Base-by-base conservation (phyloP, 495 filamentous ascomycete species). In the Thermothielavioides terrestris region DNA sequence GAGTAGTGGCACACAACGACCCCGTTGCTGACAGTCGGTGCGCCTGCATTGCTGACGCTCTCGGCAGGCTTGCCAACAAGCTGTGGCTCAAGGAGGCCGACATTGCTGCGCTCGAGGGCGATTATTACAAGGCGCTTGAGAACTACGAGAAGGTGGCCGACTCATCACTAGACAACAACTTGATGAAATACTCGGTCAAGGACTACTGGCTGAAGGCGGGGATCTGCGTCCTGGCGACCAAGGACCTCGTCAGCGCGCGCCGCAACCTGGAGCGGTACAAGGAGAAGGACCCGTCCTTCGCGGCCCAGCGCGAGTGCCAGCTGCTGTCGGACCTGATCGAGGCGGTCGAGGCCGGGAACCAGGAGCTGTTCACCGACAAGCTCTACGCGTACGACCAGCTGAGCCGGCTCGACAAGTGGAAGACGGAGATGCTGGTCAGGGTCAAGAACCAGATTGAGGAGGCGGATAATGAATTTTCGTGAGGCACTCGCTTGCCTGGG, bases 391-490 rank as follows among this genome's bases (percentile, higher is more conserved):
- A 74, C 61, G 86, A 95, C 67, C 86, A 90, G 72, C 75, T 94
- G 72, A 90, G 84, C 69, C 87, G 88, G 71, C 70, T 95, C 59
- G 88, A 94, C 61, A 89, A 89, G 73, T 96, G 91, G 90, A 91
- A 94, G 82, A 94, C 85, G 47, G 88, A 84, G 31, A 76, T 95
- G 31, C 68, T 95, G 42, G 65, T 94, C 58, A 77, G 81, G 59
- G 73, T 95, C 59, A 95, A 95, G 79, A 81, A 81, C 59, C 75
- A 70, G 43, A 90, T 94, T 58, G 84, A 88, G 70, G 79, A 80
- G 50, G 82, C 75, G 4, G 88, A 91, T 49, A 72, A 74, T 49
- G 73, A 76, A 58, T 76, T 76, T 54, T 66, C 73, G 23, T 76
- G 46, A 61, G 46, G 9, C 14, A 37, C 9, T n/a, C n/a, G n/a